Evolutionary conservation across 202 grass and related monocot genomes (phyloP).

Genomic region (Carex sylvatica): DNA sequence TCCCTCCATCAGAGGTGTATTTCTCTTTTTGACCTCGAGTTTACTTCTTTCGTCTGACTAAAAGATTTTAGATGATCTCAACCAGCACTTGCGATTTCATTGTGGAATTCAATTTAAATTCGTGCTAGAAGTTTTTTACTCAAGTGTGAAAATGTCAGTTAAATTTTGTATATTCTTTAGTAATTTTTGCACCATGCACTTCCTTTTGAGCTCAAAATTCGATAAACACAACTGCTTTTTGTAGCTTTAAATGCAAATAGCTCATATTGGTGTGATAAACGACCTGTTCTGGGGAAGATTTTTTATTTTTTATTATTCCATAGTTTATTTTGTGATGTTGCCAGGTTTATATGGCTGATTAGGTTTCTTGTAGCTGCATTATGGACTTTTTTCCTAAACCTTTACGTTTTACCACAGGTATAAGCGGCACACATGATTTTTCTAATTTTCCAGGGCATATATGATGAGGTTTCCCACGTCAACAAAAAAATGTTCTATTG

Average conservation of each 20-base stretch:
- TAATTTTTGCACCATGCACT: not conserved
- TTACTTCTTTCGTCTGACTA: not conserved
- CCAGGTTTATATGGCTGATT: not conserved
- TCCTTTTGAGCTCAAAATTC: not conserved
- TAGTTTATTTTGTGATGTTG: not conserved
- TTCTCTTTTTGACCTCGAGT: not conserved
- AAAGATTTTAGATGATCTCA: not conserved
- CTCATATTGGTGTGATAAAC: not conserved
- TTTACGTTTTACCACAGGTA: not conserved
- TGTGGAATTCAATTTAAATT: not conserved
- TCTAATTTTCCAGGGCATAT: not conserved
- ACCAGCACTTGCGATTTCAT: not conserved
- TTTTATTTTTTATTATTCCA: not conserved
- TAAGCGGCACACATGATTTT: not conserved
- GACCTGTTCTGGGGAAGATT: not conserved
- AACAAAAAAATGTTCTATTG: not conserved
- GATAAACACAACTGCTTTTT: not conserved
- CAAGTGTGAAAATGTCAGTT: not conserved
- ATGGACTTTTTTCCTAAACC: not conserved
- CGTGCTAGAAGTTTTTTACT: not conserved
- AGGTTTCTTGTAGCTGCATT: not conserved
- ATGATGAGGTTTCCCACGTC: not conserved
- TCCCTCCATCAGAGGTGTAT: not conserved
- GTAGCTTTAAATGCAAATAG: not conserved
- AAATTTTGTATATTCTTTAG: not conserved